These are phyloP conservation scores for Xylaria arbuscula DNA, from an alignment of 2,329 filamentous ascomycete genomes.

Conservation along the genomic window DNA sequence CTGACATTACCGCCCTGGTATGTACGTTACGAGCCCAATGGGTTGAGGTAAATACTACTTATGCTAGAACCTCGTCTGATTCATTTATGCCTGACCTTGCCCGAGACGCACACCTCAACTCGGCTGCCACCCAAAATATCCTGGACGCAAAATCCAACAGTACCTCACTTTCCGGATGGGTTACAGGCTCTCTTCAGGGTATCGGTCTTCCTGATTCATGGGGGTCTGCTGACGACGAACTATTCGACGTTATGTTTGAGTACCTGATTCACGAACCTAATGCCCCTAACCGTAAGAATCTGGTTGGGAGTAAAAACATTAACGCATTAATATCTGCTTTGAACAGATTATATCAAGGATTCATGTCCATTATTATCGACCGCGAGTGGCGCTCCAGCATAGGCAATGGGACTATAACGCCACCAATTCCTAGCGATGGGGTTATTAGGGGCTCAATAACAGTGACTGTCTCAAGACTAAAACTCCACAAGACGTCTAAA, in stretches of 20 bases:
- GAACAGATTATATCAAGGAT: conserved; percentile 18
- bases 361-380: conserved; percentile 14
- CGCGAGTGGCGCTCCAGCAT: conserved; percentile 3
- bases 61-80: neutral
- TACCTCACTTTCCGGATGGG: neutral
- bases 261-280: neutral
- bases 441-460: neutral
- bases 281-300: neutral
- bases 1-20: conserved; percentile 1
- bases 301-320: neutral
- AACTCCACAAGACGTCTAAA: conserved; percentile 17
- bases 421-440: neutral
- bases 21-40: conserved; percentile 7
- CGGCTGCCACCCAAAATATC: neutral
- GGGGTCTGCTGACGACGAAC: neutral
- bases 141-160: neutral
- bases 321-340: conserved; percentile 2
- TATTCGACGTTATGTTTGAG: neutral
- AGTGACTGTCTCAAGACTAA: neutral
- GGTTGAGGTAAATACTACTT: conserved; percentile 10
- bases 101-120: conserved; percentile 2
- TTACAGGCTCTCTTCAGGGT: neutral
- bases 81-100: conserved; percentile 5
- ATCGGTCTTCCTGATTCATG: neutral
- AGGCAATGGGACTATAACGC: neutral